Conservation (phyloP, 805 yeast species). For the Saturnispora saitoi region DNA sequence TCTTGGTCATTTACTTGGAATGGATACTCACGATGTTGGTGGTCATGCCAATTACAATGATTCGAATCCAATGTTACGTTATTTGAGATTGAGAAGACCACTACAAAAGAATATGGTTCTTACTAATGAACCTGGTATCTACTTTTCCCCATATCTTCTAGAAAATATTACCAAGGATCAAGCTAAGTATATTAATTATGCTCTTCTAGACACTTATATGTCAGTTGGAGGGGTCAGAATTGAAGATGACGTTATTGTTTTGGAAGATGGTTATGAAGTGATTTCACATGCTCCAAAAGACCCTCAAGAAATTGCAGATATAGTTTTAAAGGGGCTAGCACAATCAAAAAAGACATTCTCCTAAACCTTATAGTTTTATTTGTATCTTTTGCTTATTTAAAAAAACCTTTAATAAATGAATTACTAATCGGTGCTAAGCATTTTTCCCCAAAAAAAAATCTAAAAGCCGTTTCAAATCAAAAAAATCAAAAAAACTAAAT, state of each 20-base stretch:
- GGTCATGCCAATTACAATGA: slow-evolving; percentile 84
- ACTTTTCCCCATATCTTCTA: slow-evolving; percentile 77
- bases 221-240: slow-evolving; percentile 95
- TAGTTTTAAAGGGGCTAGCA: slow-evolving; percentile 61
- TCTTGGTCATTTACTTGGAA: slow-evolving; percentile 83
- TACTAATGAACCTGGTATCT: slow-evolving; percentile 93
- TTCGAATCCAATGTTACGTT: slow-evolving; percentile 64
- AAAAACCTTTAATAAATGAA: neutral
- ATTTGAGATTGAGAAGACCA: slow-evolving; percentile 71
- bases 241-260: slow-evolving; percentile 84
- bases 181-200: slow-evolving; percentile 50
- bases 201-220: slow-evolving; percentile 68
- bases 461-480: slow-evolving; percentile 5
- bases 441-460: neutral
- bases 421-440: neutral
- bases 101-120: slow-evolving; percentile 74
- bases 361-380: no score
- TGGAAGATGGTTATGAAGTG: slow-evolving; percentile 69
- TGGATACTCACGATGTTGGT: slow-evolving; percentile 96
- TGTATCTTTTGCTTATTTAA: no score
- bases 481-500: neutral
- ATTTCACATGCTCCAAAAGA: slow-evolving; percentile 79
- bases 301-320: slow-evolving; percentile 69
- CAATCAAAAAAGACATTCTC: neutral
- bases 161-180: slow-evolving; percentile 35